Percentiles rank a stretch among this genome's conserved stretches.
Evolutionary conservation across 2,329 filamentous ascomycete genomes (phyloP).

Genomic region (Venturia asperata): DNA sequence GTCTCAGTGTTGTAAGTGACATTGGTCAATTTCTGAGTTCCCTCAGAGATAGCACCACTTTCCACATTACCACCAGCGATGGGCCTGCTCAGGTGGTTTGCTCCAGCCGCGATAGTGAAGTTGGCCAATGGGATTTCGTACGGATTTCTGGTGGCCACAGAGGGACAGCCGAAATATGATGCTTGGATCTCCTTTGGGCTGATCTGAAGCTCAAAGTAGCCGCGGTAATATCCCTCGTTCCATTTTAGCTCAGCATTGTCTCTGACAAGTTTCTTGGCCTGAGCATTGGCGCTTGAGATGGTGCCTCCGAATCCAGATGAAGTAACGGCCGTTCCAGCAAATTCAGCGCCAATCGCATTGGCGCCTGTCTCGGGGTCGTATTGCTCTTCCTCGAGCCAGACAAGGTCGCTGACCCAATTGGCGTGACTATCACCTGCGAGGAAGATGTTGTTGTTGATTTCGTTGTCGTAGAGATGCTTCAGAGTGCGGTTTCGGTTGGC

Average conservation of each 20-base stretch:
- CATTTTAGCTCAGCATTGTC: conserved; percentile 15
- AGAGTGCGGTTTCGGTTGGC: conserved; percentile 66
- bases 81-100: conserved; percentile 50
- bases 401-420: conserved; percentile 48
- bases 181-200: conserved; percentile 51
- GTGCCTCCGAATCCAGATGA: conserved; percentile 36
- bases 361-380: conserved; percentile 36
- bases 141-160: conserved; percentile 51
- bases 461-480: conserved; percentile 57
- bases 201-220: conserved; percentile 62
- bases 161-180: conserved; percentile 57
- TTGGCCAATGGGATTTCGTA: conserved; percentile 62
- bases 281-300: background rate
- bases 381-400: conserved; percentile 38
- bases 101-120: conserved; percentile 59
- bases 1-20: conserved; percentile 2
- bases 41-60: conserved; percentile 50
- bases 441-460: conserved; percentile 66
- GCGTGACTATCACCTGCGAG: conserved; percentile 63
- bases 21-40: conserved; percentile 24
- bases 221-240: conserved; percentile 42
- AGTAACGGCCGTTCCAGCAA: conserved; percentile 59
- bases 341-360: conserved; percentile 42
- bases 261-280: background rate
- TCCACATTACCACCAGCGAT: conserved; percentile 46